A percentile compares a stretch with the other conserved stretches of the same genome.
These are phyloP conservation scores for Orbilia quercus DNA, from an alignment of 2,329 filamentous ascomycete species.

Conservation along the genomic window DNA sequence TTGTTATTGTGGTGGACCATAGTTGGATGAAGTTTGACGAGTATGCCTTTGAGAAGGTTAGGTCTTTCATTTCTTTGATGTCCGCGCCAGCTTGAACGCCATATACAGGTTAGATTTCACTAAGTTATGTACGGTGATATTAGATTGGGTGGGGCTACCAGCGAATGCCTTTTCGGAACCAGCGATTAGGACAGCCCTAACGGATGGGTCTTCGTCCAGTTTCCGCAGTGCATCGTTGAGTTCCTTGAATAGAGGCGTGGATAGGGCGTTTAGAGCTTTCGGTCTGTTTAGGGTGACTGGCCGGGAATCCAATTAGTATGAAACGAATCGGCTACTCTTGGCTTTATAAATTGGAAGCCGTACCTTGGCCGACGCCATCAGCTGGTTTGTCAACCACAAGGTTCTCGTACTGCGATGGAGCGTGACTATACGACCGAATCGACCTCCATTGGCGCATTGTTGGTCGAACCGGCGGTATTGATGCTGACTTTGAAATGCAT, in stretches of 20 bases:
- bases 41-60: slow-evolving; percentile 90
- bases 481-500: slow-evolving; percentile 3
- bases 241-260: slow-evolving; percentile 88
- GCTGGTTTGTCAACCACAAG: slow-evolving; percentile 84
- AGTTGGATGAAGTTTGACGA: slow-evolving; percentile 91
- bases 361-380: slow-evolving; percentile 91
- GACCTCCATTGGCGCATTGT: slow-evolving; percentile 1
- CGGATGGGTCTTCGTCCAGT: slow-evolving; percentile 76
- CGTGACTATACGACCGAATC: slow-evolving; percentile 58
- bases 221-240: slow-evolving; percentile 80
- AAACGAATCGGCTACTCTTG: slow-evolving; percentile 34
- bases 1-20: slow-evolving; percentile 86
- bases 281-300: slow-evolving; percentile 91
- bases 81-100: slow-evolving; percentile 79
- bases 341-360: slow-evolving; percentile 5
- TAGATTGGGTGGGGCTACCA: slow-evolving; percentile 61
- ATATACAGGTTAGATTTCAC: background rate
- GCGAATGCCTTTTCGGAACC: slow-evolving; percentile 92
- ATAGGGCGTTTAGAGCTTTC: slow-evolving; percentile 94
- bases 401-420: slow-evolving; percentile 74
- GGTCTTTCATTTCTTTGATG: slow-evolving; percentile 98
- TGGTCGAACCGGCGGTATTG: slow-evolving; percentile 1
- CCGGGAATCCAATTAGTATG: slow-evolving; percentile 1
- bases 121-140: slow-evolving; percentile 2
- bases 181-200: slow-evolving; percentile 83